Base-by-base conservation (phyloP, 352 stramenopile genomes). In the Phytophthora pisi region DNA sequence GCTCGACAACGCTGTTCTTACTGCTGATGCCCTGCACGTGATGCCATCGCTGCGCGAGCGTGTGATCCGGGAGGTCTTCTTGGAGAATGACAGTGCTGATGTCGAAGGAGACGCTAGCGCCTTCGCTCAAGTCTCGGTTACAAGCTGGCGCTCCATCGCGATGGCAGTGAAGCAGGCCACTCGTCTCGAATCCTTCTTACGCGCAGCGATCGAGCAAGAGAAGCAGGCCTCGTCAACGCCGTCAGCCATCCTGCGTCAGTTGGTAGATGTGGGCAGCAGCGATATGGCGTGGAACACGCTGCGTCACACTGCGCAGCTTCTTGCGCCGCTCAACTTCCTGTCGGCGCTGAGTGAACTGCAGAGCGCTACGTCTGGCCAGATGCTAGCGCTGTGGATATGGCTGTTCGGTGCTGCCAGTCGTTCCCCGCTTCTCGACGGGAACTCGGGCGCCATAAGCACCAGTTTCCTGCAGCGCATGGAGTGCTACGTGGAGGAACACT, bases 401-500 rank as follows among this genome's bases (percentile, higher is more conserved):
- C 46, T 77, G 2, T 72, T 81, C 47, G 70, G 70, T 28, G 45
- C 53, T 11, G 52, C 70, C 1, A 70, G 57, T 46, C 66, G 61
- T n/a, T 81, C 74, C 7, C 60, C 70, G 11, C 57, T 81, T 51
- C 23, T 81, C 23, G 52, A 72, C 45, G 69, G 51, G 5, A 57
- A 70, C 10, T 57, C 55, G 1, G 47, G 68, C 20, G 20, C 20
- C 9, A 60, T 81, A 40, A 49, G 52, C 9, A 47, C 65, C 1
- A 72, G 38, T 9, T 81, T 76, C 30, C 59, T 78, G 46, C 40
- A 63, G 9, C 70, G 74, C 13, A 34, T 81, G 30, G 40, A 66
- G 23, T 70, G 64, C 45, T 81, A 81, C 53, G 74, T 71, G 28
- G 74, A 78, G 51, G 66, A 75, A 18, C 74, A 81, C 56, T 70